Conservation (phyloP, 805 yeast species). For the Metschnikowia lachancei region DNA sequence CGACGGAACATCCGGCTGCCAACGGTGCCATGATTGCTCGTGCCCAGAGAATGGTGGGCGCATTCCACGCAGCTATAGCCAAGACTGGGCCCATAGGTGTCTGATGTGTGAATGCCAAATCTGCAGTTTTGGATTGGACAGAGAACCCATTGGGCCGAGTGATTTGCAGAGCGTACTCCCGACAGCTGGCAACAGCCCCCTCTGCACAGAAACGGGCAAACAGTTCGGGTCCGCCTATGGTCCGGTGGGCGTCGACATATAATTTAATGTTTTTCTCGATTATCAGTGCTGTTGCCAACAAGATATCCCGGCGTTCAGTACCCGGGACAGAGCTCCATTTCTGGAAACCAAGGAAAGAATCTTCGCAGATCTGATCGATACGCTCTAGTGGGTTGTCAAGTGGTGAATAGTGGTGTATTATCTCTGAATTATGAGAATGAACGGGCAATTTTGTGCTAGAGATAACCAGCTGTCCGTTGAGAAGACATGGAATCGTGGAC, state of each 20-base stretch:
- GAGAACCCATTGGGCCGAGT: slow-evolving; percentile 21
- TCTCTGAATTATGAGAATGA: slow-evolving; percentile 10
- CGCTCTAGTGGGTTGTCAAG: slow-evolving; percentile 2
- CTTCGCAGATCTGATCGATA: slow-evolving; percentile 18
- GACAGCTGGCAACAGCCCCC: slow-evolving; percentile 12
- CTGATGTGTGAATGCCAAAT: slow-evolving; percentile 29
- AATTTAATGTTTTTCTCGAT: slow-evolving; percentile 13
- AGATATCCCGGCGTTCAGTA: slow-evolving; percentile 21
- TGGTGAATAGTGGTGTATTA: slow-evolving; percentile 14
- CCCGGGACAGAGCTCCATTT: slow-evolving; percentile 24
- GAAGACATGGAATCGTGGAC: slow-evolving; percentile 12
- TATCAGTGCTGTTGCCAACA: slow-evolving; percentile 20
- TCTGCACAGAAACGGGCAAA: slow-evolving; percentile 12
- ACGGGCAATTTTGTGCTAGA: slow-evolving; percentile 11
- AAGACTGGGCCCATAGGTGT: slow-evolving; percentile 47
- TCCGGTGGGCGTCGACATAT: slow-evolving; percentile 14
- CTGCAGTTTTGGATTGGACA: slow-evolving; percentile 14
- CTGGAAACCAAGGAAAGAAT: slow-evolving; percentile 26
- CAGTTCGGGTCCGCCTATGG: slow-evolving; percentile 9
- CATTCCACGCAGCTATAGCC: slow-evolving; percentile 50
- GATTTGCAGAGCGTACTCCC: slow-evolving; percentile 13
- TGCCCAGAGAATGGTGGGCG: slow-evolving; percentile 41
- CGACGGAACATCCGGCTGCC: slow-evolving; percentile 50
- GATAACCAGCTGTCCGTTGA: slow-evolving; percentile 11
- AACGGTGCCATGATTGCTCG: slow-evolving; percentile 44